These are phyloP conservation scores for Trichoderma pleuroti DNA, from an alignment of 2,329 filamentous ascomycete genomes.

Conservation along the genomic window DNA sequence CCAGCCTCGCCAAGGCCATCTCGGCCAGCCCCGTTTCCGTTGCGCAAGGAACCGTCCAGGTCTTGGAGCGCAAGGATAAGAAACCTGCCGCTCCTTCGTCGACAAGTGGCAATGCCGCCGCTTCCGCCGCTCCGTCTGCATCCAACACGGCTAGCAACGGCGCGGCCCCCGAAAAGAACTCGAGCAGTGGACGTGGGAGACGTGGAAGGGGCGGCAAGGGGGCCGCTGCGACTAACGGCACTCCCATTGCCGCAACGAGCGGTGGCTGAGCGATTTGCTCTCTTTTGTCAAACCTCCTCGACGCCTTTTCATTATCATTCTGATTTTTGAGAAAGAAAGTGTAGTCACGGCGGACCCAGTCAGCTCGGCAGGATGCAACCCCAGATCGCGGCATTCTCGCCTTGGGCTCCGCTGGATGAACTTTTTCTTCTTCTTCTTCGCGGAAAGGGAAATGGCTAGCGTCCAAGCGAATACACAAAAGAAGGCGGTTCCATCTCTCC, in stretches of 20 bases:
- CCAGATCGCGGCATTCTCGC: not conserved
- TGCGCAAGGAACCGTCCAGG: conserved; percentile 80
- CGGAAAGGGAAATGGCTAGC: not conserved
- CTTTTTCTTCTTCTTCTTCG: not conserved
- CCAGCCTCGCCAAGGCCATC: conserved; percentile 72
- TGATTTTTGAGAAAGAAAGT: not conserved
- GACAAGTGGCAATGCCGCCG: conserved; percentile 19
- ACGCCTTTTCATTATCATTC: conserved; percentile 5
- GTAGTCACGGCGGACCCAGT: not conserved
- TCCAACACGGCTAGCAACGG: conserved; percentile 17
- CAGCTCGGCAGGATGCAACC: not conserved
- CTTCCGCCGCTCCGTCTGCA: conserved; percentile 21
- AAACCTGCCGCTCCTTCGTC: conserved; percentile 31
- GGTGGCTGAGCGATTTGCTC: conserved; percentile 18
- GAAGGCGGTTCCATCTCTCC: not conserved
- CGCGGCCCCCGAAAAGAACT: conserved; percentile 29
- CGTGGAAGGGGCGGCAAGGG: conserved; percentile 33
- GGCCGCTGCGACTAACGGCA: conserved; percentile 4
- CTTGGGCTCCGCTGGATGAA: not conserved
- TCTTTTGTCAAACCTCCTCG: not conserved
- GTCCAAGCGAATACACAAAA: not conserved
- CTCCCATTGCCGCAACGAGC: conserved; percentile 15
- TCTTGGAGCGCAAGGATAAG: conserved; percentile 74
- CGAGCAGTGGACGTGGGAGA: conserved; percentile 31
- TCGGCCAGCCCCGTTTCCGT: conserved; percentile 77